Conservation (phyloP, 2,329 filamentous ascomycete species). For the Aspergillus neoniger region DNA sequence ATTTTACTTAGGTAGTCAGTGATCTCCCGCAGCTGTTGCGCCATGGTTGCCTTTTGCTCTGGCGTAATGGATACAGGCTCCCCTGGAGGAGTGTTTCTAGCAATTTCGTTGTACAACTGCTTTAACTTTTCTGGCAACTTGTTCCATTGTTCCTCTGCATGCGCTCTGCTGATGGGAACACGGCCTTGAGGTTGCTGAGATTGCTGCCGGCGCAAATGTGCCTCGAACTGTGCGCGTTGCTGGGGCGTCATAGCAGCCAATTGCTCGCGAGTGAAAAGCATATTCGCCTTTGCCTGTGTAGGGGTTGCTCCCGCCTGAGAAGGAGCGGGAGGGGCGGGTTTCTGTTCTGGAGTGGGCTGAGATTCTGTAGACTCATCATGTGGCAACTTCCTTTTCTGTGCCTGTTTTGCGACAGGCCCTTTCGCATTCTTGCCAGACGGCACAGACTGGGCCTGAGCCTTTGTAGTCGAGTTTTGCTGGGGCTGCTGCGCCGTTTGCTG, state of each 20-base stretch:
- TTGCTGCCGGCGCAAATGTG: conserved; percentile 39
- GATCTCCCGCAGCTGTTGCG: conserved; percentile 42
- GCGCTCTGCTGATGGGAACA: conserved; percentile 34
- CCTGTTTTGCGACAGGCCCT: conserved; percentile 31
- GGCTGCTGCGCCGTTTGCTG: conserved; percentile 23
- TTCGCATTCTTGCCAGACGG: conserved; percentile 30
- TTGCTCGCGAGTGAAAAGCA: conserved; percentile 38
- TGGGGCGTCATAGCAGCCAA: conserved; percentile 44
- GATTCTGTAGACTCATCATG: conserved; percentile 51
- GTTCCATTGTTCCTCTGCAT: conserved; percentile 42
- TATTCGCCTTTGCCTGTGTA: conserved; percentile 24
- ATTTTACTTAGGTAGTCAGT: conserved; percentile 47
- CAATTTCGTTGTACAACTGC: conserved; percentile 43
- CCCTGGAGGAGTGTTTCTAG: conserved; percentile 32
- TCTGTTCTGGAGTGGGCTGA: conserved; percentile 40
- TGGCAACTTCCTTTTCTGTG: conserved; percentile 47
- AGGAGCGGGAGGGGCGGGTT: conserved; percentile 25
- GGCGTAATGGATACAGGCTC: conserved; percentile 40
- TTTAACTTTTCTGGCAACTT: conserved; percentile 42
- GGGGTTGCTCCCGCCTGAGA: conserved; percentile 24
- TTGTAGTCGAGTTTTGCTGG: conserved; percentile 32
- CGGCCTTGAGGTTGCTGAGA: conserved; percentile 36
- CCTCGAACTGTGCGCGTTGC: conserved; percentile 43
- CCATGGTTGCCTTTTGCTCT: conserved; percentile 42
- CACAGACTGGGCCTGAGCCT: conserved; percentile 35